phyloP scores from a whole-genome alignment of 352 stramenopile species.

The Globisporangium parvum region DNA sequence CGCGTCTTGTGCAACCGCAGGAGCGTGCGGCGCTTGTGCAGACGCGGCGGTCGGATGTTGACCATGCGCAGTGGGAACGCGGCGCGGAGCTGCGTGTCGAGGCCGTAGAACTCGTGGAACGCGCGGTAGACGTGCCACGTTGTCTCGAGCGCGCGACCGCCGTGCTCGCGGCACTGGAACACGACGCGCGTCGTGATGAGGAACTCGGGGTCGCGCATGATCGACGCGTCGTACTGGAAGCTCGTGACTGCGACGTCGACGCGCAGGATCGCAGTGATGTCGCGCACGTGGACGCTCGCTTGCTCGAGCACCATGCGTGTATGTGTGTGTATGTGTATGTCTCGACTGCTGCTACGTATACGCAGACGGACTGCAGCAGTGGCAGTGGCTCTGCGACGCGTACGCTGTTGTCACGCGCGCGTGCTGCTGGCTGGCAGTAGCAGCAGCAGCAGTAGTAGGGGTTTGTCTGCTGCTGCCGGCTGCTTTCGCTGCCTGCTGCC shows the following conservation, averaged over 20 bases:
- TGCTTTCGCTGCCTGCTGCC: no score
- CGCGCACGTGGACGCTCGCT: constrained; percentile 17
- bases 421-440: no score
- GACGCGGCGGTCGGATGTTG: constrained; percentile 33
- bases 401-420: no score
- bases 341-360: no score
- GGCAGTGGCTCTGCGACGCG: no score
- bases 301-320: constrained; percentile 14
- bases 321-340: neutral
- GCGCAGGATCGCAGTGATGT: constrained; percentile 65
- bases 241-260: constrained; percentile 48
- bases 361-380: no score
- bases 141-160: constrained; percentile 44
- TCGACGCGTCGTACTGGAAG: constrained; percentile 64
- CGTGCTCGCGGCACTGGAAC: constrained; percentile 58
- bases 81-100: constrained; percentile 65
- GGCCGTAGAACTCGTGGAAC: constrained; percentile 69
- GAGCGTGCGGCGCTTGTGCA: constrained; percentile 52
- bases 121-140: constrained; percentile 57
- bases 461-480: no score
- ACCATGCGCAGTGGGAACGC: constrained; percentile 63
- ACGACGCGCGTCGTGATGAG: constrained; percentile 48
- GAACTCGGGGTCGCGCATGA: constrained; percentile 82
- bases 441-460: no score
- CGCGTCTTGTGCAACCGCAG: constrained; percentile 48